phyloP scores from a whole-genome alignment of 352 stramenopile species.

The Phytophthora melonis region DNA sequence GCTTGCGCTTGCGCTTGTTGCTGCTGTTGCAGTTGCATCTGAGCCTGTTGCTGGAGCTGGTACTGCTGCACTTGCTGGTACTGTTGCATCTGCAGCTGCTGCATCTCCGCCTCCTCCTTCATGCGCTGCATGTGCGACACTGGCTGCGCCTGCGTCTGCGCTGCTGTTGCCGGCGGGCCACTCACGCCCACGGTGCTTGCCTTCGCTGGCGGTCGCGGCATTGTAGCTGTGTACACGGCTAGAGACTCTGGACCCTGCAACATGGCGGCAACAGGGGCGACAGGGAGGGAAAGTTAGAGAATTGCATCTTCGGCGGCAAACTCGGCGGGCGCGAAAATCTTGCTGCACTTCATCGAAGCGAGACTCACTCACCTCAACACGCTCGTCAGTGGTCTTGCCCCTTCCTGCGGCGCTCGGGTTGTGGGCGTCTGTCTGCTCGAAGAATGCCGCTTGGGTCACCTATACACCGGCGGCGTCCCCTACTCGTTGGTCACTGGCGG shows the following conservation, averaged over 20 bases:
- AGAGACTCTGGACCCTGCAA: constrained; percentile 20
- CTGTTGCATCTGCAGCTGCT: constrained; percentile 45
- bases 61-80: constrained; percentile 40
- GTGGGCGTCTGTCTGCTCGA: constrained; percentile 37
- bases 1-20: constrained; percentile 44
- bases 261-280: constrained; percentile 11
- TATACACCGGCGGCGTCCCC: constrained; percentile 45
- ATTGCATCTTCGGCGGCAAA: constrained; percentile 10
- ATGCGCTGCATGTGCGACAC: constrained; percentile 43
- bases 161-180: constrained; percentile 17
- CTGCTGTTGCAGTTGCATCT: constrained; percentile 40
- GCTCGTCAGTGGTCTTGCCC: constrained; percentile 30
- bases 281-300: constrained; percentile 1
- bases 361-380: constrained; percentile 22
- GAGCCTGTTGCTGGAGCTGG: constrained; percentile 37
- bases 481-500: constrained; percentile 39
- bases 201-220: constrained; percentile 39
- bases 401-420: constrained; percentile 38
- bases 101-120: constrained; percentile 19
- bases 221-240: constrained; percentile 20
- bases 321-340: constrained; percentile 19
- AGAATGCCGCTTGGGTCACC: constrained; percentile 58
- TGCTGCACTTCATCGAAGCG: background rate
- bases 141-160: constrained; percentile 31
- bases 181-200: constrained; percentile 23